A percentile compares a stretch with the other conserved stretches of the same genome.
Evolutionary conservation across 257 asterid species (phyloP).

Genomic region (Scutellaria barbata): DNA sequence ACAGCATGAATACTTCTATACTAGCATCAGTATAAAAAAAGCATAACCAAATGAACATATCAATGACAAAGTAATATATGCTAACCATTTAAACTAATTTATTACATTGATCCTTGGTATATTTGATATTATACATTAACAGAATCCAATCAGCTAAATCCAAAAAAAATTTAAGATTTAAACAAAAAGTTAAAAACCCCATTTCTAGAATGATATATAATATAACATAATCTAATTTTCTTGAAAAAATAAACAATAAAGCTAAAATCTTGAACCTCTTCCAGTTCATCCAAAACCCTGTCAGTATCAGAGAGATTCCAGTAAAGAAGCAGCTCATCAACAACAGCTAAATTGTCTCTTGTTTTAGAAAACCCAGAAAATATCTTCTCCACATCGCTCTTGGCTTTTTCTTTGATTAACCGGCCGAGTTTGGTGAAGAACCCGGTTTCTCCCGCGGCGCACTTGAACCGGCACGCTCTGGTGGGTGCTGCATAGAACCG

Average conservation of each 20-base stretch:
- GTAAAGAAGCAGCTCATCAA: slow-evolving; percentile 88
- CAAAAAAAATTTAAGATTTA: background rate
- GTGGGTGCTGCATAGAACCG: slow-evolving; percentile 13
- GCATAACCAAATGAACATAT: background rate
- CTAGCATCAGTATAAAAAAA: background rate
- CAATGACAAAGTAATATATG: background rate
- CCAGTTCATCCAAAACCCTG: slow-evolving; percentile 84
- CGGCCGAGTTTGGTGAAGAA: slow-evolving; percentile 92
- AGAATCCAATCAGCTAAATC: background rate
- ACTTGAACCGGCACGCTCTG: slow-evolving; percentile 56
- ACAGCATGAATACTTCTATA: slow-evolving; percentile 6
- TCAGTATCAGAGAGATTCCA: slow-evolving; percentile 97
- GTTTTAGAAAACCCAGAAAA: slow-evolving; percentile 93
- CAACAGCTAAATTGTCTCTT: slow-evolving; percentile 82
- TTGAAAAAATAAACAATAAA: background rate
- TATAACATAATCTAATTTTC: background rate
- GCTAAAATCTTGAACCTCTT: slow-evolving; percentile 66
- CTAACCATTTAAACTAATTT: background rate
- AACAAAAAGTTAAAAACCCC: background rate
- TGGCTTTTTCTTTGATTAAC: slow-evolving; percentile 88
- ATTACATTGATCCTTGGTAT: background rate
- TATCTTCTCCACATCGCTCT: slow-evolving; percentile 83
- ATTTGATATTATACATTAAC: background rate
- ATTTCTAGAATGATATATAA: background rate
- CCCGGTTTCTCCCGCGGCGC: slow-evolving; percentile 79